Evolutionary conservation across 169 alveolate species (phyloP), one percentile per base, ranked within the genome.

Genomic region (Plasmodium adleri): DNA sequence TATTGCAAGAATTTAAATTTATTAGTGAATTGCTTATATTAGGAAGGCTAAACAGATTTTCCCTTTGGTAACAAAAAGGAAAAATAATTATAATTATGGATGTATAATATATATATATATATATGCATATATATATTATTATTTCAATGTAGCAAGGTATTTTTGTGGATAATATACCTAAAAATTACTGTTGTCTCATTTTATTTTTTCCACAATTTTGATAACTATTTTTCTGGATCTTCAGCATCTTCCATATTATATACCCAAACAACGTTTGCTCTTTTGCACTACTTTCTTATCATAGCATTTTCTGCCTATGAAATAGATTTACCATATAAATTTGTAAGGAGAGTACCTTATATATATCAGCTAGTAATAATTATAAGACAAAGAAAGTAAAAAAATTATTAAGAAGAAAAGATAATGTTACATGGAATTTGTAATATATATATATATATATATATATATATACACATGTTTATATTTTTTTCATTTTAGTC

Each of bases 141-240:
- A 13, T 43, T 71, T 32, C 52, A 50, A 12, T 83, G n/a, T 66
- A 86, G 92, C 45, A 73, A 75, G 32, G 62, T 76, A 47, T 72
- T 86, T 50, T 72, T 86, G 12, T 86, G 92, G 92, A 86, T 86
- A 86, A 72, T 86, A 71, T 86, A 86, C 70, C 75, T 86, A 6
- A 86, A 86, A 45, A 50, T 86, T 45, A 67, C 67, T n/a, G 63
- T 86, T 15, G 92, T 45, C 24, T 86, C 87, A 8, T 74, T 72
- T 7, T 86, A 59, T 56, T 86, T 86, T 72, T 86, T 86, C 45
- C 86, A 86, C 66, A 72, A 49, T 22, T 86, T 86, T 47, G 92
- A 86, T 24, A 86, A 70, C 15, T 86, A 10, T 60, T 86, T 86
- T 64, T 86, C 92, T 1, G 92, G 92, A n/a, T 86, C 92, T 1